Evolutionary conservation across 306 rosid species (phyloP), one percentile per base, ranked within the genome.

Genomic region (Castanospermum australe): DNA sequence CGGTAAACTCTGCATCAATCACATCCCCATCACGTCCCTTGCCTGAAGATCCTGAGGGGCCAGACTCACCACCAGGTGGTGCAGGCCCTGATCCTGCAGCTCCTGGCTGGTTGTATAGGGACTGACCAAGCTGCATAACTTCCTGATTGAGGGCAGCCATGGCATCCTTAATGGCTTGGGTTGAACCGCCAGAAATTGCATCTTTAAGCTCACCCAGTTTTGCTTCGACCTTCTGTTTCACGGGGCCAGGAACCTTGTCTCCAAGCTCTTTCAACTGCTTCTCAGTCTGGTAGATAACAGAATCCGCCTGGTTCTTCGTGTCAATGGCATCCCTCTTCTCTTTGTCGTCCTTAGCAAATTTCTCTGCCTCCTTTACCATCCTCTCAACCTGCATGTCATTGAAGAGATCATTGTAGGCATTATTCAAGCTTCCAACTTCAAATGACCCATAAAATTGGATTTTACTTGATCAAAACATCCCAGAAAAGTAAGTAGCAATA

Each of bases 111-210:
- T 94, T 92, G 91, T 94, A 94, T 4, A 92, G 84, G 36, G 97
- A 92, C 80, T 94, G 96, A 12, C 97, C 96, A 50, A 94, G 83
- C 81, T 94, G 98, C 98, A 94, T 94, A 15, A 94, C 97, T 82
- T 94, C 98, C 86, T 94, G 98, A 45, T 94, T 94, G 15, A 94
- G 97, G 79, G 94, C 91, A 60, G 97, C 89, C 86, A 94, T 92
- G 70, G 97, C 90, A 60, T 94, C 98, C 77, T 94, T 94, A 4
- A 94, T 89, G 44, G 69, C 78, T 62, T 91, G 97, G 67, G 97
- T 89, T 1, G 97, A 87, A 56, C 89, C 94, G 20, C 92, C 97
- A 0, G 92, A 81, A 51, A 94, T 87, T 10, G 97, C 93, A 0
- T 94, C 97, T 84, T 87, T 94, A 55, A 92, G 92, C 82, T 94